phyloP scores from a whole-genome alignment of 768 basidiomycete species.

The Pulveroboletus sp. region DNA sequence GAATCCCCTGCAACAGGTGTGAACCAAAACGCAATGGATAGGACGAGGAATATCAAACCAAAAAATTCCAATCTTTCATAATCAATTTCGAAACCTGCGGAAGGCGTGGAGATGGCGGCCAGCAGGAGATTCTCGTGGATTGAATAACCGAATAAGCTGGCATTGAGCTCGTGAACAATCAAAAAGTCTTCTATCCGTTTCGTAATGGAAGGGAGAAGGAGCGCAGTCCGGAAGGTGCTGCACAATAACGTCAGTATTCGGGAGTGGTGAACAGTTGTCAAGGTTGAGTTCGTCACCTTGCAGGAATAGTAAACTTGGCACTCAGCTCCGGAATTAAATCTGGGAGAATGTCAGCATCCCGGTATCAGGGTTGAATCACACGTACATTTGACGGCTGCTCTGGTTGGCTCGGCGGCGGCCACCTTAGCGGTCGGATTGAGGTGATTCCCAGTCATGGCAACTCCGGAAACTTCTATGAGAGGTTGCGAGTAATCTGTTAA shows the following conservation, averaged over 20 bases:
- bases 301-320: constrained; percentile 66
- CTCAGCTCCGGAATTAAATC: constrained; percentile 86
- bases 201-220: constrained; percentile 73
- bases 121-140: constrained; percentile 61
- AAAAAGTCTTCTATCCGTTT: constrained; percentile 71
- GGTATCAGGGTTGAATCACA: constrained; percentile 18
- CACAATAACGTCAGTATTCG: constrained; percentile 20
- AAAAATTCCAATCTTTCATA: constrained; percentile 86
- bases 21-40: constrained; percentile 21
- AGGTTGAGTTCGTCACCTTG: constrained; percentile 49
- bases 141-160: constrained; percentile 58
- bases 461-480: constrained; percentile 62
- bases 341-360: constrained; percentile 35
- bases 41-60: constrained; percentile 42
- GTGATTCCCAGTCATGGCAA: constrained; percentile 51
- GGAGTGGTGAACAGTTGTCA: constrained; percentile 16
- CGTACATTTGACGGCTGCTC: constrained; percentile 60
- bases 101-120: constrained; percentile 67
- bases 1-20: constrained; percentile 56
- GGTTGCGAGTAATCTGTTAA: constrained; percentile 65
- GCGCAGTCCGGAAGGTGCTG: constrained; percentile 66
- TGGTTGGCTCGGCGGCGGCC: constrained; percentile 33
- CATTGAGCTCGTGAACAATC: constrained; percentile 77
- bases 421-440: constrained; percentile 54
- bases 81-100: constrained; percentile 66